Percentiles rank a stretch among this genome's conserved stretches.
Evolutionary conservation across 2,329 filamentous ascomycete species (phyloP).

Genomic region (Trichoderma gracile): DNA sequence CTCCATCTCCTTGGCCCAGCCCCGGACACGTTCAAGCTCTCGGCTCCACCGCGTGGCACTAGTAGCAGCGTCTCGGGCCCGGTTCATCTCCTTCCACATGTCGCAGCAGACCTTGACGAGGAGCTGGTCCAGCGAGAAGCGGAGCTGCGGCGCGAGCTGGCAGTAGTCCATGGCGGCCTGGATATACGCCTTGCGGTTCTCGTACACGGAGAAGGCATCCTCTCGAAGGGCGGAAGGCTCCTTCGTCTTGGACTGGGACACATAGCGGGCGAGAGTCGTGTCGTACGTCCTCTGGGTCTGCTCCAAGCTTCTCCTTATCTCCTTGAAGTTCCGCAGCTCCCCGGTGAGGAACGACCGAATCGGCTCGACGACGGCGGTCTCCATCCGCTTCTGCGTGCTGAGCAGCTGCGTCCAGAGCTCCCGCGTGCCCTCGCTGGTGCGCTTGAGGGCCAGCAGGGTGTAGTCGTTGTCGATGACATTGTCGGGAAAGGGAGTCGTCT

Average conservation of each 20-base stretch:
- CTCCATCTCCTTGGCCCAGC: constrained; percentile 95
- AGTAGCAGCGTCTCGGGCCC: constrained; percentile 64
- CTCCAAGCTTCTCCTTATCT: constrained; percentile 74
- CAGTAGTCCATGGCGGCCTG: constrained; percentile 94
- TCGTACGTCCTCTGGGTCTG: constrained; percentile 83
- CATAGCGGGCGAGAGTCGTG: constrained; percentile 75
- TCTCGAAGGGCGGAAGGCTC: constrained; percentile 88
- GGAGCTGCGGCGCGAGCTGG: constrained; percentile 80
- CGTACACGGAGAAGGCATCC: constrained; percentile 93
- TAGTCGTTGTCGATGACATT: constrained; percentile 93
- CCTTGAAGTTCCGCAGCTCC: constrained; percentile 84
- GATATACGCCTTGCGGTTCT: constrained; percentile 85
- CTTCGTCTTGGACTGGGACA: constrained; percentile 86
- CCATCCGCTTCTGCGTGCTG: constrained; percentile 73
- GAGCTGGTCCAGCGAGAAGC: constrained; percentile 80
- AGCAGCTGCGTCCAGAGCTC: constrained; percentile 85
- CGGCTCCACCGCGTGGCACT: constrained; percentile 66
- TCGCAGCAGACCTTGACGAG: constrained; percentile 83
- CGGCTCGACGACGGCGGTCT: constrained; percentile 76
- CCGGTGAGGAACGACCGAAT: constrained; percentile 74
- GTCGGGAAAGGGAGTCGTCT: constrained; percentile 76
- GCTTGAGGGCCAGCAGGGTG: constrained; percentile 80
- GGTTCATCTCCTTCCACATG: constrained; percentile 83
- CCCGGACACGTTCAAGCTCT: constrained; percentile 88
- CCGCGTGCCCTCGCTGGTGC: constrained; percentile 79